Evolutionary conservation across 306 rosid genomes (phyloP), one percentile per base, ranked within the genome.

Genomic region (Arachis hypogaea): DNA sequence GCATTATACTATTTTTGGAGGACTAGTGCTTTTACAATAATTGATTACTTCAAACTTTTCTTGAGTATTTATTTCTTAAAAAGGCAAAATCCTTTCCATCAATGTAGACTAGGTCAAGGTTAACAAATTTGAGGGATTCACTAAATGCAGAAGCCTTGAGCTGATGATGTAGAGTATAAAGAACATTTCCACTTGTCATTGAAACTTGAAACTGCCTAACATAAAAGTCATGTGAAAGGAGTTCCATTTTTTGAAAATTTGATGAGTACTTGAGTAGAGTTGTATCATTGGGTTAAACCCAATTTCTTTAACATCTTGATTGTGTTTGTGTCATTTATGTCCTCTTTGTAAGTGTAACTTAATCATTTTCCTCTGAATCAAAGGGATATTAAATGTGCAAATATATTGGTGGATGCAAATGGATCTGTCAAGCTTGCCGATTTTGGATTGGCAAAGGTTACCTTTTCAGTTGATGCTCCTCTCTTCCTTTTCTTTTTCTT

Each of bases 371-470:
- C 12, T 71, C 51, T 28, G 54, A 55, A 73, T 73, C 51, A 54
- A 85, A 82, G 98, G 98, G 98, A 93, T 83, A 81, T 93, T 42
- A 91, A 93, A 86, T 89, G 98, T 79, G 96, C 97, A 59, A 93
- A 93, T 75, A 86, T 93, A 75, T 80, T 93, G 91, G 98, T 93
- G 81, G 87, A 86, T 84, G 91, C 88, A 30, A 86, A 33, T 82
- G 98, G 98, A 66, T 91, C 91, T 65, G 97, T 93, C 78, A 93
- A 91, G 91, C 97, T 93, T 64, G 93, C 97, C 38, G 98, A 93
- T 87, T 93, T 93, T 84, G 98, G 98, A 63, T 81, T 93, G 87
- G 98, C 97, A n/a, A 93, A 93, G 94, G 98, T 93, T 66, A 42
- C 75, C 46, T 69, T 59, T 30, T 60, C 4, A 16, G 41, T 52